Percentiles rank a stretch among this genome's conserved stretches.
Evolutionary conservation across 2,329 filamentous ascomycete genomes (phyloP).

Genomic region (Endothia cerciana): DNA sequence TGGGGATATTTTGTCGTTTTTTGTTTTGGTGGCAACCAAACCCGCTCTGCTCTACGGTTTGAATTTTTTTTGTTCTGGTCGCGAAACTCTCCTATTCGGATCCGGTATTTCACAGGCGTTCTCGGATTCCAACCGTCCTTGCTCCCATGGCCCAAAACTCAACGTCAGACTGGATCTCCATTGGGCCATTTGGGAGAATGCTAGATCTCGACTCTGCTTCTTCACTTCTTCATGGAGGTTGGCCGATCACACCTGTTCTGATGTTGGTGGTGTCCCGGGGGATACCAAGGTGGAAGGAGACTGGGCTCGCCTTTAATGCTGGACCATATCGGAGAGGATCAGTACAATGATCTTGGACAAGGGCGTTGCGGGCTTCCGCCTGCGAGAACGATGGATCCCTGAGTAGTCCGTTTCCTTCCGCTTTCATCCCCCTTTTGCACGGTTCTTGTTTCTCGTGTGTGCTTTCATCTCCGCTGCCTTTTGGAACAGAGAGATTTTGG

Average conservation of each 20-base stretch:
- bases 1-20: constrained; percentile 16
- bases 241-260: constrained; percentile 23
- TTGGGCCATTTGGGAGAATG: constrained; percentile 29
- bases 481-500: constrained; percentile 21
- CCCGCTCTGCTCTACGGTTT: constrained; percentile 19
- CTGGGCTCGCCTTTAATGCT: constrained; percentile 24
- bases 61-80: constrained; percentile 27
- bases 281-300: constrained; percentile 17
- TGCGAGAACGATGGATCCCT: constrained; percentile 18
- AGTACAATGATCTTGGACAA: constrained; percentile 17
- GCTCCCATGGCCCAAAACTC: constrained; percentile 23
- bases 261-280: constrained; percentile 14
- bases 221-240: constrained; percentile 30
- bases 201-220: constrained; percentile 26
- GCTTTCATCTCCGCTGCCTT: constrained; percentile 14
- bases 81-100: constrained; percentile 5
- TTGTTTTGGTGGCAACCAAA: constrained; percentile 20
- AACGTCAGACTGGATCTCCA: constrained; percentile 26
- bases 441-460: constrained; percentile 17
- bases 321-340: constrained; percentile 22
- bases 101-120: constrained; percentile 26
- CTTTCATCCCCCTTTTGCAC: constrained; percentile 12
- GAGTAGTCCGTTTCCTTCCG: constrained; percentile 18
- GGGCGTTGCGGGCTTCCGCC: constrained; percentile 21
- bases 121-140: constrained; percentile 23